Percentiles rank a stretch among this genome's conserved stretches.
Evolutionary conservation across 2,329 filamentous ascomycete species (phyloP).

Genomic region (Diatrype stigma): DNA sequence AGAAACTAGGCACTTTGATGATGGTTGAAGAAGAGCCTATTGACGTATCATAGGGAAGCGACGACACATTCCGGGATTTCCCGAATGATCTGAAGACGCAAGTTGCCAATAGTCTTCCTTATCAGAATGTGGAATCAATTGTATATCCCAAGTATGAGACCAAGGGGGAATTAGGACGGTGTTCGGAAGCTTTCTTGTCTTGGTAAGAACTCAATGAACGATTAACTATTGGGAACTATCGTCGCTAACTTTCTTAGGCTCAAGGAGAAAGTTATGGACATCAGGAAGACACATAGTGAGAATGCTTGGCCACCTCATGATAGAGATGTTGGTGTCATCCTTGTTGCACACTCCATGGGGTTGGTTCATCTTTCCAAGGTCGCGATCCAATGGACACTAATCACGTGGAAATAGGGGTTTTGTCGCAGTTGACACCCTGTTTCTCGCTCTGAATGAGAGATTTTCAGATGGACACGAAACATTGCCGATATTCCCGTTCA

Average conservation of each 20-base stretch:
- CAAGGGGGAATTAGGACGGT: constrained; percentile 58
- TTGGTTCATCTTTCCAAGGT: constrained; percentile 19
- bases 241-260: constrained; percentile 48
- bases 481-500: constrained; percentile 68
- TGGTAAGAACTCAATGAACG: constrained; percentile 32
- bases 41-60: constrained; percentile 48
- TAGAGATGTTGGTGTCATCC: constrained; percentile 72
- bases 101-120: constrained; percentile 55
- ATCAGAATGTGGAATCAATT: constrained; percentile 56
- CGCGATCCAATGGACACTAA: constrained; percentile 16
- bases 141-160: constrained; percentile 73
- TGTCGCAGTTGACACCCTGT: constrained; percentile 76
- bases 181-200: constrained; percentile 40
- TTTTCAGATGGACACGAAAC: constrained; percentile 33
- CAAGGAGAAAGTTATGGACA: constrained; percentile 74
- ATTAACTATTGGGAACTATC: not conserved
- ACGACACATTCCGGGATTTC: constrained; percentile 66
- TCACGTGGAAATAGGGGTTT: constrained; percentile 67
- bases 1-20: not conserved
- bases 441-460: constrained; percentile 65
- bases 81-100: constrained; percentile 57
- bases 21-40: not conserved
- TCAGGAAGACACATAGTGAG: constrained; percentile 63
- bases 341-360: constrained; percentile 83
- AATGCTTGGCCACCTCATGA: constrained; percentile 76